Conservation (phyloP, 179 eudicot species). For the Carnegiea gigantea region DNA sequence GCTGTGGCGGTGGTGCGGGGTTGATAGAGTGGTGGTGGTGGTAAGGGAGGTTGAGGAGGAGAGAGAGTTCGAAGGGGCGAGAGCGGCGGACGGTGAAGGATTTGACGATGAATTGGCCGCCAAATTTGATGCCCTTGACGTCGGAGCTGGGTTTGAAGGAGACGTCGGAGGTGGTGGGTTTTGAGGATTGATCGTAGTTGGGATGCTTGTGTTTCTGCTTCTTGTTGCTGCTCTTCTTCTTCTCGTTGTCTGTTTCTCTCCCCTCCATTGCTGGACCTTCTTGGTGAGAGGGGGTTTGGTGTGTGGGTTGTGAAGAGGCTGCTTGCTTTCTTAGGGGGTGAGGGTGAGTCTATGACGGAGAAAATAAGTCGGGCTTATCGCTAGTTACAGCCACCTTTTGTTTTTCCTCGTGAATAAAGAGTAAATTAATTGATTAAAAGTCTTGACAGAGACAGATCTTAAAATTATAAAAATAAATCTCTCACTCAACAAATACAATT, state of each 20-base stretch:
- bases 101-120: slow-evolving; percentile 87
- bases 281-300: background rate
- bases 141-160: slow-evolving; percentile 71
- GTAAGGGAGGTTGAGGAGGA: slow-evolving; percentile 59
- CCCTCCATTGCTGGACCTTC: slow-evolving; percentile 8
- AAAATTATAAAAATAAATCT: no score
- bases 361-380: no score
- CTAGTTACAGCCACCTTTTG: no score
- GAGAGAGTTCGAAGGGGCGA: slow-evolving; percentile 54
- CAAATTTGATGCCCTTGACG: slow-evolving; percentile 85
- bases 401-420: no score
- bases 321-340: background rate
- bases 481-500: no score
- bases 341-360: background rate
- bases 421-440: no score
- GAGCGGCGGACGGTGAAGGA: slow-evolving; percentile 93
- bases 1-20: slow-evolving; percentile 25
- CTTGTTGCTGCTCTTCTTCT: slow-evolving; percentile 33
- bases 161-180: slow-evolving; percentile 32
- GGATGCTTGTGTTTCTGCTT: slow-evolving; percentile 71
- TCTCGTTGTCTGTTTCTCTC: slow-evolving; percentile 11
- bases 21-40: slow-evolving; percentile 16
- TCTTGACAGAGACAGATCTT: no score
- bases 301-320: background rate
- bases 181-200: slow-evolving; percentile 31